Conservation (phyloP, 1,284 basidiomycete genomes). For the Trichosporon inkin region DNA sequence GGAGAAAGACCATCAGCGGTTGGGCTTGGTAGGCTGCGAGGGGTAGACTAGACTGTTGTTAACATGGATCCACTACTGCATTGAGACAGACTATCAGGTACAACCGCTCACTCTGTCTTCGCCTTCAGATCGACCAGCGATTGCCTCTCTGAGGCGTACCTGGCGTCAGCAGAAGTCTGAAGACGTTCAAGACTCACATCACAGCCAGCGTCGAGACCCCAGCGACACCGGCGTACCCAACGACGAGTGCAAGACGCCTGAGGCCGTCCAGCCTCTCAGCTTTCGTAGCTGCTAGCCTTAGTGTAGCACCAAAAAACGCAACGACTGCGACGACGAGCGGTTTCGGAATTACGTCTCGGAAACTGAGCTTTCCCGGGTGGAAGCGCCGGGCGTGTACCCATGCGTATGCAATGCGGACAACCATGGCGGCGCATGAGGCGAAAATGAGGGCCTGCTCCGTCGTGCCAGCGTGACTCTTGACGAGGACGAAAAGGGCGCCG, state of each 20-base stretch:
- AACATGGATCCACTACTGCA: slow-evolving; percentile 9
- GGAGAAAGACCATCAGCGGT: slow-evolving; percentile 60
- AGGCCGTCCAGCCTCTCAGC: not conserved
- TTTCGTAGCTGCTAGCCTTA: not conserved
- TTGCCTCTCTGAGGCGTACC: not conserved
- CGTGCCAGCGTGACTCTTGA: not conserved
- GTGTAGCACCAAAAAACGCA: not conserved
- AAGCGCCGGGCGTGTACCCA: slow-evolving; percentile 26
- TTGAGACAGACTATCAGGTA: not conserved
- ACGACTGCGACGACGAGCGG: not conserved
- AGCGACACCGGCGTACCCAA: not conserved
- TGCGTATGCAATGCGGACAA: slow-evolving; percentile 40
- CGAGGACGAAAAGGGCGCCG: slow-evolving; percentile 17
- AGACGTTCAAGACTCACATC: not conserved
- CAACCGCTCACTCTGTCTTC: not conserved
- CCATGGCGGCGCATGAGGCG: slow-evolving; percentile 55
- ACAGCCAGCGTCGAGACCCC: not conserved
- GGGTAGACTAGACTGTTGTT: not conserved
- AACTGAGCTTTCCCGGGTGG: not conserved
- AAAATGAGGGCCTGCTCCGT: slow-evolving; percentile 63
- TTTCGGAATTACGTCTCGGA: not conserved
- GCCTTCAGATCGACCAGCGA: not conserved
- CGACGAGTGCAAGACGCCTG: not conserved
- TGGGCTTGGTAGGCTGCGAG: slow-evolving; percentile 70
- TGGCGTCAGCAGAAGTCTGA: not conserved